Evolutionary conservation across 2,329 filamentous ascomycete genomes (phyloP).

Genomic region (Monosporascus sp.): DNA sequence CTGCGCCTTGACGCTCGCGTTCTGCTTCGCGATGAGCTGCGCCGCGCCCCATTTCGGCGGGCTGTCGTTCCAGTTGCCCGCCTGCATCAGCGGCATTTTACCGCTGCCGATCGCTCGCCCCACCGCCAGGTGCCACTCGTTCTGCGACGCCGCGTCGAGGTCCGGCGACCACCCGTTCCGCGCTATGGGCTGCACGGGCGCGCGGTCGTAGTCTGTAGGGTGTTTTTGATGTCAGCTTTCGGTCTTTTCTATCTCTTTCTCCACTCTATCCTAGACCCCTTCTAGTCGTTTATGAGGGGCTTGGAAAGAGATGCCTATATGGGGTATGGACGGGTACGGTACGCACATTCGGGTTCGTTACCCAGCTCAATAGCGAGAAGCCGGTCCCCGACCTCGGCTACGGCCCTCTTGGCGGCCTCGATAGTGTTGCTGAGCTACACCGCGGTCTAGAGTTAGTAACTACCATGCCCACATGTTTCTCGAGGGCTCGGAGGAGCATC

Average conservation of each 20-base stretch:
- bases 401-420: slow-evolving; percentile 41
- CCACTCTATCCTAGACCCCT: no score
- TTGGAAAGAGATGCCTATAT: neutral
- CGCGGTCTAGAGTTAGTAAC: no score
- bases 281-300: no score
- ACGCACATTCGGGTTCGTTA: slow-evolving; percentile 51
- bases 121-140: slow-evolving; percentile 32
- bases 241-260: no score
- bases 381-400: slow-evolving; percentile 37
- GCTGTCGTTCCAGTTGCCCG: slow-evolving; percentile 33
- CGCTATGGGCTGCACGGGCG: slow-evolving; percentile 32
- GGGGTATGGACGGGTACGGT: neutral
- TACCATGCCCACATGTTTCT: no score
- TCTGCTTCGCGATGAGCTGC: slow-evolving; percentile 33
- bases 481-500: no score
- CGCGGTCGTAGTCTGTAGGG: slow-evolving; percentile 27
- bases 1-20: slow-evolving; percentile 30
- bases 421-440: slow-evolving; percentile 44
- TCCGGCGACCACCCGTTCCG: slow-evolving; percentile 31
- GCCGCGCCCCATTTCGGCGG: slow-evolving; percentile 33
- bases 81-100: slow-evolving; percentile 18
- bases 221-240: slow-evolving; percentile 1
- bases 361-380: slow-evolving; percentile 50
- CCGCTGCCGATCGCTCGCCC: slow-evolving; percentile 25
- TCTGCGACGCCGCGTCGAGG: slow-evolving; percentile 33